Evolutionary conservation across 306 rosid genomes (phyloP), one percentile per base, ranked within the genome.

Genomic region (Cicer yamashitae): DNA sequence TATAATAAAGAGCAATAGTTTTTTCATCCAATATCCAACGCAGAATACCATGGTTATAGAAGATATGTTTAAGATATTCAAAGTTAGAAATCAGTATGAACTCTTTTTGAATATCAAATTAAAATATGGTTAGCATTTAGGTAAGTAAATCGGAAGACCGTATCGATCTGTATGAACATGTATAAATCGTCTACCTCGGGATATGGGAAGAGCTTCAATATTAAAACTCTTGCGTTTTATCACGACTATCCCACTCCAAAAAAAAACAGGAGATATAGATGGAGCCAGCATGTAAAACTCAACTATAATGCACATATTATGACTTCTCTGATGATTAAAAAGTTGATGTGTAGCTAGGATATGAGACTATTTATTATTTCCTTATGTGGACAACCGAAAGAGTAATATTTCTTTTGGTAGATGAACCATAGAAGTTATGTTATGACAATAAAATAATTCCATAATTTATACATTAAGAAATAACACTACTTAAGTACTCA

Each of bases 41-140:
- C 15, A 34, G n/a, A 73, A 73, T 43, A 68, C 46, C 52, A 54
- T 13, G 63, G 56, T n/a, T 20, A 56, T 34, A 37, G 63, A 70
- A 51, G 53, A 73, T 52, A 47, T 47, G 82, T 43, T 14, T 30
- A 12, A 73, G 44, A 59, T 51, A 68, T 39, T 74, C 22, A 14
- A 64, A 45, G 14, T n/a, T 15, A 62, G 63, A 56, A 70, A 45
- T 61, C 20, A 45, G 39, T 45, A 40, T 25, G 51, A 44, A 68
- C 34, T 47, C 20, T 3, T 4, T 25, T 71, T 45, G 18, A 64
- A 62, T 12, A 56, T 54, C 44, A 61, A 70, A 45, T 38, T 37
- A 18, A 41, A 52, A 10, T 10, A 1, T 13, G 46, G 44, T 20
- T 63, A 20, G 48, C 52, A 54, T 66, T 38, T 57, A 71, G 9